These are phyloP conservation scores for Dipodascopsis uninucleata DNA, from an alignment of 805 yeast species.

Conservation along the genomic window DNA sequence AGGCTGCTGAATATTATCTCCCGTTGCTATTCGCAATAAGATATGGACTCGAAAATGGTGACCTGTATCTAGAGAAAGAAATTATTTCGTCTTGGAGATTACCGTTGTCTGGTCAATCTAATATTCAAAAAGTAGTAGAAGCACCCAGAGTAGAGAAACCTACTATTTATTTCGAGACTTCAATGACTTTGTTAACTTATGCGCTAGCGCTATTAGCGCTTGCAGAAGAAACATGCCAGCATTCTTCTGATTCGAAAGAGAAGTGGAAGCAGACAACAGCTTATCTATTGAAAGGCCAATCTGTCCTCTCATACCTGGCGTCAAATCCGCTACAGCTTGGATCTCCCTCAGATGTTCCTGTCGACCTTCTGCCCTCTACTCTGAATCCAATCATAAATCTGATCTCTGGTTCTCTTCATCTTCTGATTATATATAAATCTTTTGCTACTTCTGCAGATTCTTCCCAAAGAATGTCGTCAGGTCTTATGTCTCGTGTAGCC, in stretches of 20 bases:
- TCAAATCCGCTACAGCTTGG: conserved; percentile 18
- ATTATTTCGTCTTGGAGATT: conserved; percentile 32
- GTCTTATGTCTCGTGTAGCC: conserved; percentile 34
- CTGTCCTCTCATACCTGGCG: conserved; percentile 29
- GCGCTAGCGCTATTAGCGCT: conserved; percentile 19
- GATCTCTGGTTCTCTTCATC: conserved; percentile 34
- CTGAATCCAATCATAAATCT: conserved; percentile 28
- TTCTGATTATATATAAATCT: conserved; percentile 32
- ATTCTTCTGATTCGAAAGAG: conserved; percentile 11
- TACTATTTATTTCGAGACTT: conserved; percentile 21
- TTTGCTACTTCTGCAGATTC: conserved; percentile 13
- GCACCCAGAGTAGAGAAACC: conserved; percentile 16
- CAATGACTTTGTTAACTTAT: conserved; percentile 23
- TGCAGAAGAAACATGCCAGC: conserved; percentile 18
- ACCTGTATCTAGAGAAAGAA: conserved; percentile 24
- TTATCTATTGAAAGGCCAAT: conserved; percentile 30
- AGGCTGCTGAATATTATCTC: conserved; percentile 33
- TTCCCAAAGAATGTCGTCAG: conserved; percentile 28
- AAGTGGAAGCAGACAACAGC: conserved; percentile 32
- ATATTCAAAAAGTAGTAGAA: conserved; percentile 13
- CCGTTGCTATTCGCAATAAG: conserved; percentile 29
- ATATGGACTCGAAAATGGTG: conserved; percentile 25
- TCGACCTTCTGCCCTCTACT: conserved; percentile 30
- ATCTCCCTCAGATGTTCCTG: conserved; percentile 13
- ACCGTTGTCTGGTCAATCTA: conserved; percentile 26